Percentiles rank a stretch among this genome's conserved stretches.
Conservation (phyloP, 495 filamentous ascomycete genomes). For the Xylaria palmicola region DNA sequence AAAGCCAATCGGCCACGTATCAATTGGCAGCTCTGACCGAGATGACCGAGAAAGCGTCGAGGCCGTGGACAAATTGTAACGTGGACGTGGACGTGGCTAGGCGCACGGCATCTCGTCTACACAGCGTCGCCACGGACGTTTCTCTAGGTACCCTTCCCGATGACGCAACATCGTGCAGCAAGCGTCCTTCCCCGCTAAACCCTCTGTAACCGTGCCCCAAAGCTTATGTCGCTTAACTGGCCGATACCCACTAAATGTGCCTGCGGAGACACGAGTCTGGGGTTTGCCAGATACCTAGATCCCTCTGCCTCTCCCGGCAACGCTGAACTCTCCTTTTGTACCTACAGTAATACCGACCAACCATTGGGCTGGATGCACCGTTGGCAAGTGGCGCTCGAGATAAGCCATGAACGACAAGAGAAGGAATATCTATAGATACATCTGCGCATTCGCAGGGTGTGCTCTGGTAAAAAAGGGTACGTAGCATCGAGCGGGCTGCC, state of each 20-base stretch:
- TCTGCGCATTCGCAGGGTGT: too few relatives aligned
- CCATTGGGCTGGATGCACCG: background rate
- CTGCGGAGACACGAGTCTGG: conserved; percentile 2
- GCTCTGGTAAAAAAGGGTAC: too few relatives aligned
- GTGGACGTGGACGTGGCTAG: too few relatives aligned
- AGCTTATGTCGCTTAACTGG: conserved; percentile 8
- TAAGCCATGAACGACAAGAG: too few relatives aligned
- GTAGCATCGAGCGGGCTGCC: background rate
- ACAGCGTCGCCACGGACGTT: background rate
- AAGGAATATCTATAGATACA: too few relatives aligned
- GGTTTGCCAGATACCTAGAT: background rate
- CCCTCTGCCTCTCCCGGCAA: background rate
- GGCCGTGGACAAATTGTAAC: too few relatives aligned
- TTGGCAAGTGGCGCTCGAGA: too few relatives aligned
- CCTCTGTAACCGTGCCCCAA: conserved; percentile 3
- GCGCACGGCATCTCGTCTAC: too few relatives aligned
- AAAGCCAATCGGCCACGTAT: too few relatives aligned
- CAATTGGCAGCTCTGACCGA: too few relatives aligned
- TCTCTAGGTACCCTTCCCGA: conserved; percentile 6
- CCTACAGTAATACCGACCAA: background rate
- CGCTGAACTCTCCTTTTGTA: background rate
- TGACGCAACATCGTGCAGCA: conserved; percentile 15
- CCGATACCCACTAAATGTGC: background rate
- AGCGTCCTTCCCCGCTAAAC: conserved; percentile 7
- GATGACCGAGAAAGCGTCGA: too few relatives aligned